Evolutionary conservation across 1,284 basidiomycete species (phyloP), one percentile per base, ranked within the genome.

Genomic region (Puccinia novopanici): DNA sequence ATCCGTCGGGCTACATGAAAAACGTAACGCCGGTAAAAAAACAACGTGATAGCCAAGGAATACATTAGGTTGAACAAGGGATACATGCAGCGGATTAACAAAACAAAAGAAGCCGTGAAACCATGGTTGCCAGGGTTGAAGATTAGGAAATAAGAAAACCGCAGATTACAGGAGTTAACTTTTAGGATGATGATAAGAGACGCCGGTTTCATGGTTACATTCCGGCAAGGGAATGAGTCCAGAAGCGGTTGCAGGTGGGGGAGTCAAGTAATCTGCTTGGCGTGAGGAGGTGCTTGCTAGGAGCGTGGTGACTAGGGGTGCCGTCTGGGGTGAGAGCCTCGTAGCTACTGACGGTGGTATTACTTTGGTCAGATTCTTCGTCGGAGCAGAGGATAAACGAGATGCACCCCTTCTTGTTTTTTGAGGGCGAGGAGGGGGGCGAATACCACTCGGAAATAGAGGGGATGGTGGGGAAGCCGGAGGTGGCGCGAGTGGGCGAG

Each of bases 361-460:
- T 59, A 74, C 72, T 74, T 40, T 30, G 30, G 15, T 78, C 76
- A 24, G 76, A 78, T 22, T 78, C 76, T 57, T 78, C 76, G 1
- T 78, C 76, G n/a, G 76, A 57, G 48, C 77, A 80, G 13, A 80
- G 42, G 27, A 80, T 80, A 54, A 80, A 80, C 15, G 77, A 50
- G 17, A 80, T 71, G 34, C 77, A 80, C 12, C 77, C 77, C 27
- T 80, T 80, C 6, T 19, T 74, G 24, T 24, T 37, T 40, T 79
- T 79, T 3, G 68, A 52, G 27, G 54, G 45, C 10, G 77, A 61
- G 57, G 70, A 57, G 9, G 77, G 48, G 52, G 77, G 68, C 3
- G 50, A 61, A 45, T 52, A 80, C 77, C 77, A 80, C 42, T 80
- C 68, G 54, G 70, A 57, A 13, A 72, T 80, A 6, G 77, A 73